Evolutionary conservation across 192 early-diverging fungal species (phyloP).

Genomic region (Funneliformis geosporum): DNA sequence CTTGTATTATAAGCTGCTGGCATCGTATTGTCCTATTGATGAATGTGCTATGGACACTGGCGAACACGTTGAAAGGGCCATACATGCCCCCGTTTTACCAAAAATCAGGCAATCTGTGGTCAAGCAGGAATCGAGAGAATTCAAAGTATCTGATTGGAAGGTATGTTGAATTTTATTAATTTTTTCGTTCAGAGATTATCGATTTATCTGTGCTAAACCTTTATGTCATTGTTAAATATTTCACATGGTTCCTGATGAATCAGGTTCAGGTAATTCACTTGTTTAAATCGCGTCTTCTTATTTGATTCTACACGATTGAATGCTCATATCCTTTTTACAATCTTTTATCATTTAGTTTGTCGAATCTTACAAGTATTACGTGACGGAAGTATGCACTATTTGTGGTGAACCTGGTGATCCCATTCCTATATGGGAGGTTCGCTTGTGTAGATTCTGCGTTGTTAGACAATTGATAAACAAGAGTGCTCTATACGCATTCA

Average conservation of each 20-base stretch:
- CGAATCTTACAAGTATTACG: slow-evolving; percentile 32
- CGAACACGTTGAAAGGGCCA: neutral
- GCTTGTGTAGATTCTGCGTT: slow-evolving; percentile 29
- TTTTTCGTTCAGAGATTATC: no score
- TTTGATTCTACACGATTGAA: neutral
- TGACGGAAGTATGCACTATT: slow-evolving; percentile 30
- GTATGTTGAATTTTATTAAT: neutral
- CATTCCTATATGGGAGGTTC: slow-evolving; percentile 34
- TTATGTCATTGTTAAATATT: no score
- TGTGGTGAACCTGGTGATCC: slow-evolving; percentile 28
- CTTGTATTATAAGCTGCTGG: slow-evolving; percentile 25
- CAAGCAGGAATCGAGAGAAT: slow-evolving; percentile 9
- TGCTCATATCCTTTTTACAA: neutral
- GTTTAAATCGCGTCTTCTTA: neutral
- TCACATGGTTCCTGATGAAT: neutral
- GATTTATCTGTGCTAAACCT: neutral
- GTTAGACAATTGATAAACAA: slow-evolving; percentile 30
- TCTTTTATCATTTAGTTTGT: slow-evolving; percentile 22
- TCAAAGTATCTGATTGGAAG: slow-evolving; percentile 34
- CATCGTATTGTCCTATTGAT: slow-evolving; percentile 10
- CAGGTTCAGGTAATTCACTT: slow-evolving; percentile 24
- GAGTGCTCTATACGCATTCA: slow-evolving; percentile 26
- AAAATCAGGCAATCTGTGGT: neutral
- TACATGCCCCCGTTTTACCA: slow-evolving; percentile 28
- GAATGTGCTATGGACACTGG: neutral